Base-by-base conservation (phyloP, 1,139 yeast species). In the Nakaseomyces kungkrabaensis region DNA sequence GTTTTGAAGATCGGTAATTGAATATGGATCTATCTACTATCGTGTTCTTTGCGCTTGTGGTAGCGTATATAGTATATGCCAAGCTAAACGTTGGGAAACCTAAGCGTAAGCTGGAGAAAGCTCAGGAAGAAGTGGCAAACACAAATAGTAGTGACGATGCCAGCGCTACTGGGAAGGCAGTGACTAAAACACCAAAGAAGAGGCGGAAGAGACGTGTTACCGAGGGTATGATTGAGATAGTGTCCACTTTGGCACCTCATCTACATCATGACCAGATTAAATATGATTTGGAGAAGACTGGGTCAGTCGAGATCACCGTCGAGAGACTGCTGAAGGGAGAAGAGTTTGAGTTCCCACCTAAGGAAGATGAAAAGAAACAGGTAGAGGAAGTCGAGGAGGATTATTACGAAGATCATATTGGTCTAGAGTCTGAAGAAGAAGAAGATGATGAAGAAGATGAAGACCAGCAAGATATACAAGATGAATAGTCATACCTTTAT, bases 211-310 rank as follows among this genome's bases (percentile, higher is more conserved):
- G 95, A 50, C 75, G 72, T 3, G 85, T 85, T n/a, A 84, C 88
- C 3, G 77, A 74, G 9, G 81, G 78, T 54, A 90, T 90, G 97
- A 74, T 90, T 46, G 94, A 85, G 56, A 82, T 86, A 0, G 97
- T 90, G 1, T 87, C 82, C 58, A 79, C 89, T 29, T 73, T 90
- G 54, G 96, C 89, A 0, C 97, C 97, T 1, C 73, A 74, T 34
- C 70, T 87, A 47, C 72, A 86, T 0, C 75, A 69, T 7, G 85
- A 77, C n/a, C 95, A 86, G 64, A 87, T 90, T 53, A 71, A 78
- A 52, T 70, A 73, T 53, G 87, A 81, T 60, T 64, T 79, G 47
- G 78, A 80, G 60, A 73, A 79, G 51, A 77, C 94, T 0, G 95
- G 95, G 0, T 82, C 85, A 5, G 90, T 90, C 1, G 92, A 87